Conservation (phyloP, 2,329 filamentous ascomycete species). For the Cyanodermella asteris region DNA sequence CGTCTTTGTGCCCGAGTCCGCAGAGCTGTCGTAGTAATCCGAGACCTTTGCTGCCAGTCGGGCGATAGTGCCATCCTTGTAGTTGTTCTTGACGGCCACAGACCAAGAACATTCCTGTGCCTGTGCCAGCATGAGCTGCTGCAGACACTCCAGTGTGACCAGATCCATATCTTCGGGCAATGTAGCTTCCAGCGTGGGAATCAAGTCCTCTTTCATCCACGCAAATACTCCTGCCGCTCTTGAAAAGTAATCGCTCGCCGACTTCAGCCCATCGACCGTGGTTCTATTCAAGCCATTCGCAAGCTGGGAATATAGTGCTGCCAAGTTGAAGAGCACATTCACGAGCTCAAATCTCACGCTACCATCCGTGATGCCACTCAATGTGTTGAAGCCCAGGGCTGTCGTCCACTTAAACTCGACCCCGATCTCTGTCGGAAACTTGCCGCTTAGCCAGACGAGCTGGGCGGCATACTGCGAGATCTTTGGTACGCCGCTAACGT, state of each 20-base stretch:
- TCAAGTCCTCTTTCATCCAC: constrained; percentile 52
- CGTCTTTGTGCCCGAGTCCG: constrained; percentile 71
- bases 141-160: constrained; percentile 61
- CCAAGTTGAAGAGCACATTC: constrained; percentile 84
- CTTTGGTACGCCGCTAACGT: constrained; percentile 66
- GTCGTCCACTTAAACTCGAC: constrained; percentile 95
- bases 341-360: constrained; percentile 64
- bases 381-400: constrained; percentile 67
- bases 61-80: constrained; percentile 82
- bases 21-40: constrained; percentile 68
- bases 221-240: constrained; percentile 64
- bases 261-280: constrained; percentile 63
- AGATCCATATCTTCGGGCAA: constrained; percentile 93
- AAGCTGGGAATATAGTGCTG: constrained; percentile 80
- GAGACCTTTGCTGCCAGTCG: constrained; percentile 80
- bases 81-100: constrained; percentile 79
- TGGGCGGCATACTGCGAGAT: constrained; percentile 84
- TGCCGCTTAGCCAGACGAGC: constrained; percentile 77
- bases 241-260: constrained; percentile 76
- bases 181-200: constrained; percentile 62
- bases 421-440: constrained; percentile 74
- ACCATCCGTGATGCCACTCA: constrained; percentile 33
- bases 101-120: constrained; percentile 97
- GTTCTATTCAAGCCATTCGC: constrained; percentile 59
- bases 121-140: constrained; percentile 70